A percentile compares a stretch with the other conserved stretches of the same genome.
These are phyloP conservation scores for Trichoderma afroharzianum DNA, from an alignment of 2,329 filamentous ascomycete species.

Conservation along the genomic window DNA sequence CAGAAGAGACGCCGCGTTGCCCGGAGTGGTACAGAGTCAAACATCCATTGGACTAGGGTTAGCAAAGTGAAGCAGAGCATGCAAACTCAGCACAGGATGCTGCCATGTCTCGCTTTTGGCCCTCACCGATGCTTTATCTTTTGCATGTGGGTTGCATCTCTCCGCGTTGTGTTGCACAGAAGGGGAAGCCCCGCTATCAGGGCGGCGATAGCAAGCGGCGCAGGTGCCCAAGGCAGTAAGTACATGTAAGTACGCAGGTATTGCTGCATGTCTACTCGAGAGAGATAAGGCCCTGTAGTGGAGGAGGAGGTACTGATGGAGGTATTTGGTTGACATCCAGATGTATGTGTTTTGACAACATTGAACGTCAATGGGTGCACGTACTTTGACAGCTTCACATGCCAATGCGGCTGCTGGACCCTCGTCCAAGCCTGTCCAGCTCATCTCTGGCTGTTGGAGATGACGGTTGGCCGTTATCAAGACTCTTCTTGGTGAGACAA, in stretches of 20 bases:
- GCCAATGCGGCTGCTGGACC: background rate
- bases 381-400: background rate
- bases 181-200: conserved; percentile 12
- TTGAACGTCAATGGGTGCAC: too few relatives aligned
- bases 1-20: too few relatives aligned
- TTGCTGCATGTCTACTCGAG: background rate
- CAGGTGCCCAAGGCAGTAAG: background rate
- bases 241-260: background rate
- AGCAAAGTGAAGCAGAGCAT: background rate
- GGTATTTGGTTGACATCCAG: background rate
- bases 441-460: background rate
- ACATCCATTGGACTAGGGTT: too few relatives aligned
- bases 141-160: conserved; percentile 10
- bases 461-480: background rate
- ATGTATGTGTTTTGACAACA: background rate
- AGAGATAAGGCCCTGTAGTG: background rate
- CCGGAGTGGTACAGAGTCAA: background rate
- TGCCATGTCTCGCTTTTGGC: background rate
- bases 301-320: background rate
- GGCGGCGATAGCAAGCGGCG: conserved; percentile 1
- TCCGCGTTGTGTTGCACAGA: conserved; percentile 5
- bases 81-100: background rate
- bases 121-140: conserved; percentile 14
- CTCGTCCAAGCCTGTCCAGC: background rate
- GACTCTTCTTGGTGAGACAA: background rate